Percentiles rank a stretch among this genome's conserved stretches.
These are phyloP conservation scores for Posidonia oceanica DNA, from an alignment of 116 monocot genomes.

Conservation along the genomic window DNA sequence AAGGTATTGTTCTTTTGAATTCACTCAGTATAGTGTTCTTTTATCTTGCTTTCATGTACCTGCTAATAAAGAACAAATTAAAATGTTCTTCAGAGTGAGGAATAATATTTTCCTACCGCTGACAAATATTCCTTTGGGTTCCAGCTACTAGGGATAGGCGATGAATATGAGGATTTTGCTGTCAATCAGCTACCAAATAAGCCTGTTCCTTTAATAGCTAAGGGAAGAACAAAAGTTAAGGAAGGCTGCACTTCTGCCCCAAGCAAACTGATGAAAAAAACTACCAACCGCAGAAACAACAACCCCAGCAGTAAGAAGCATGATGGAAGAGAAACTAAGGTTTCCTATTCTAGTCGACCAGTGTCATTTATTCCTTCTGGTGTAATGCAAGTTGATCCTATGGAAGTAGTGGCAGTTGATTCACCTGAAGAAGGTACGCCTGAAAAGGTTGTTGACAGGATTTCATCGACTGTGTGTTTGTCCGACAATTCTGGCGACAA, in stretches of 20 bases:
- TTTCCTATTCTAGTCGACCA: constrained; percentile 41
- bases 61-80: background rate
- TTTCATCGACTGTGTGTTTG: background rate
- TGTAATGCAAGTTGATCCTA: constrained; percentile 48
- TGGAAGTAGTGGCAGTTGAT: constrained; percentile 5
- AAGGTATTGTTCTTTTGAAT: constrained; percentile 40
- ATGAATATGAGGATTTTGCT: constrained; percentile 42
- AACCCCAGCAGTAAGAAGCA: constrained; percentile 17
- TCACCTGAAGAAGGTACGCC: constrained; percentile 7
- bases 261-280: constrained; percentile 25
- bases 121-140: constrained; percentile 8
- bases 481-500: constrained; percentile 5
- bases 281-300: background rate
- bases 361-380: constrained; percentile 74
- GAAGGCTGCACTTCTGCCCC: constrained; percentile 18
- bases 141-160: constrained; percentile 51
- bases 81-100: background rate
- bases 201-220: background rate
- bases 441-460: constrained; percentile 1
- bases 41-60: background rate
- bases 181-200: constrained; percentile 3
- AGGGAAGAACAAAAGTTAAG: constrained; percentile 6
- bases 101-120: background rate
- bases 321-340: constrained; percentile 12
- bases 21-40: too few relatives aligned